Evolutionary conservation across 306 rosid genomes (phyloP), one percentile per base, ranked within the genome.

Genomic region (Leucaena leucocephala): DNA sequence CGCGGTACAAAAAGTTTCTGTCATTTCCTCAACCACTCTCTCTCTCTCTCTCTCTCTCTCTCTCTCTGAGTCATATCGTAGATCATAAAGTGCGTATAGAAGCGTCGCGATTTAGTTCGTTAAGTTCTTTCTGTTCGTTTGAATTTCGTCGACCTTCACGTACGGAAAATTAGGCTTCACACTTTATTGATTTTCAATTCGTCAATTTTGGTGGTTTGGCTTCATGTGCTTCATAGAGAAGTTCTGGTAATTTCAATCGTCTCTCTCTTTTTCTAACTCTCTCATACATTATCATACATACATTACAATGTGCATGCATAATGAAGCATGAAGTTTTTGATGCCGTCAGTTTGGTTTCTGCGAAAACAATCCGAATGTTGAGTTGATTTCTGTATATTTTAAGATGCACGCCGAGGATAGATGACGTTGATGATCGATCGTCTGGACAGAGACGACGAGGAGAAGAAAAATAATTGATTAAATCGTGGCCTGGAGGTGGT

Each of bases 401-500:
- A 59, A 33, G 66, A 27, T 59, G 35, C 4, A 19, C 5, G 36
- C 16, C 8, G 33, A 62, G 39, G 43, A 62, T 14, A 33, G 42
- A 34, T 34, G 34, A 22, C 35, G 39, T 7, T 59, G 9, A 33
- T 15, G 9, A 49, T 34, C 12, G 62, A 16, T 49, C 13, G 36
- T 49, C 12, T 33, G 62, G 57, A 58, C 75, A 16, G 55, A 33
- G 40, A 38, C 35, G 45, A 43, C 22, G 39, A 38, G 8, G 76
- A 35, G 78, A 19, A 8, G 79, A 55, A 62, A 21, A 46, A 7
- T 22, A 22, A 35, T 16, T 64, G 75, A 68, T n/a, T 21, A 5
- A 8, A 6, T 68, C 74, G 52, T 21, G 6, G 61, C 69, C 83
- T 44, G 68, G 85, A 21, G 84, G 82, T 45, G 55, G 34, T 58